Percentiles rank a stretch among this genome's conserved stretches.
Evolutionary conservation across 495 filamentous ascomycete species (phyloP).

Genomic region (Podospora comata): DNA sequence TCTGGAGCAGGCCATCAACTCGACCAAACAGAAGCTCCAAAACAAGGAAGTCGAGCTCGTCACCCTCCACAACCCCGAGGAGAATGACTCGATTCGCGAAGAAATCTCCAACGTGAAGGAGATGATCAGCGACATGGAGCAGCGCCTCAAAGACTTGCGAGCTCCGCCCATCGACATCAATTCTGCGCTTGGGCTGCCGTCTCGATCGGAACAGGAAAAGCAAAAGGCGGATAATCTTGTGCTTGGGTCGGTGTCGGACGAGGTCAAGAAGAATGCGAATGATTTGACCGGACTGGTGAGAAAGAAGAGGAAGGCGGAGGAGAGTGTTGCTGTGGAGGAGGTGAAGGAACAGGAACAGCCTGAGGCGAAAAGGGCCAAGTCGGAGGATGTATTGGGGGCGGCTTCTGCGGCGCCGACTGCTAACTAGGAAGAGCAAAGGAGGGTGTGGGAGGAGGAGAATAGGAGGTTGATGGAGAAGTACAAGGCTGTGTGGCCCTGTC

Average conservation of each 20-base stretch:
- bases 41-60: conserved; percentile 66
- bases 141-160: conserved; percentile 64
- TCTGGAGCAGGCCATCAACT: conserved; percentile 78
- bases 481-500: background rate
- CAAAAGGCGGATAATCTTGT: conserved; percentile 10
- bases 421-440: background rate
- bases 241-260: conserved; percentile 62
- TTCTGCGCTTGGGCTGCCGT: conserved; percentile 45
- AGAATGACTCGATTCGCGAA: conserved; percentile 58
- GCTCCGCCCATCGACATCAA: conserved; percentile 66
- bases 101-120: conserved; percentile 82
- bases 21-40: conserved; percentile 69
- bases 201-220: background rate
- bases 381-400: conserved; percentile 11
- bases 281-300: conserved; percentile 85
- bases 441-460: background rate
- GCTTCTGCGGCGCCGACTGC: background rate
- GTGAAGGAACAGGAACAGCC: conserved; percentile 35
- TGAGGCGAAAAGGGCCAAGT: conserved; percentile 44
- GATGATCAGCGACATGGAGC: conserved; percentile 80
- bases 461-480: background rate
- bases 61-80: conserved; percentile 49
- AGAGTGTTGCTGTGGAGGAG: conserved; percentile 23
- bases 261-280: conserved; percentile 74
- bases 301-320: conserved; percentile 61